These are phyloP conservation scores for Chytriomyces hyalinus DNA, from an alignment of 192 early-diverging fungal genomes.

Conservation along the genomic window DNA sequence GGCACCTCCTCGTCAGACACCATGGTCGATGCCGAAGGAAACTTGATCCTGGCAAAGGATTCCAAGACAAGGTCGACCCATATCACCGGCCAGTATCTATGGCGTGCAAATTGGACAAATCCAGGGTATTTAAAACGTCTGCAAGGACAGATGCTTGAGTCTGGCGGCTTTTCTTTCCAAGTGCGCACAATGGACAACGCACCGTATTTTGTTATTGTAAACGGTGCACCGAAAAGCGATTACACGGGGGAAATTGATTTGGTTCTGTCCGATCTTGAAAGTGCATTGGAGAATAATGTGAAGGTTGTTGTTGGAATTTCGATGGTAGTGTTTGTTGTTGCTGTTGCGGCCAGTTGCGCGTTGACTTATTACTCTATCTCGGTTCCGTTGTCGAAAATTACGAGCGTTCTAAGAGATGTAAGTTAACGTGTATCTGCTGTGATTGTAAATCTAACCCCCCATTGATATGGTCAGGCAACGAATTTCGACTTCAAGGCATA, in stretches of 20 bases:
- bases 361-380: background rate
- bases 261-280: background rate
- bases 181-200: background rate
- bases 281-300: background rate
- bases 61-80: no score
- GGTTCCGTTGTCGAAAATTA: background rate
- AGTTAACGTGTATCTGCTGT: background rate
- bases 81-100: no score
- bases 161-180: background rate
- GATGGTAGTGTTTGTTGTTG: background rate
- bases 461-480: background rate
- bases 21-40: no score
- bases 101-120: no score
- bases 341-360: background rate
- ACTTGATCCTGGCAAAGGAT: no score
- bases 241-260: background rate
- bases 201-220: background rate
- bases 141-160: background rate
- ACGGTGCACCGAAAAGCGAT: slow-evolving; percentile 12
- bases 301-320: background rate
- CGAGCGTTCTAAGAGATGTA: background rate
- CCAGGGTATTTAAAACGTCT: no score
- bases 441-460: background rate
- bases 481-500: background rate
- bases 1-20: no score